Evolutionary conservation across 108 stramenopile genomes (phyloP), one percentile per base, ranked within the genome.

Genomic region (Fragilariopsis cylindrus): DNA sequence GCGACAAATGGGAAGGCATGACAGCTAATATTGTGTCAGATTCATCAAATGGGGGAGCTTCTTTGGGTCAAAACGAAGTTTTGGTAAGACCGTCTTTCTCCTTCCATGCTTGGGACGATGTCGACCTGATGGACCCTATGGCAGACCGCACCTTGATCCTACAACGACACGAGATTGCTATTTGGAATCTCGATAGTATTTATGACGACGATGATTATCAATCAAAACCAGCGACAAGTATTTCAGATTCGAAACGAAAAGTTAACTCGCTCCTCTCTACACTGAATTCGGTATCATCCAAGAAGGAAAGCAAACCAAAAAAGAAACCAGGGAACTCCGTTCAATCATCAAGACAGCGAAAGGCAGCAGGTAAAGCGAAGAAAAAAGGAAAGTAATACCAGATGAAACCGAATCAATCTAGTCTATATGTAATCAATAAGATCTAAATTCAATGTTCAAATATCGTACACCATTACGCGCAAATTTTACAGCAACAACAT

Each of bases 151-250:
- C 68, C 5, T 69, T 90, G 3, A 64, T 77, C 16, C 47, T 91
- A 7, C 79, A 81, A 19, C 77, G 90, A 55, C 72, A 68, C 45
- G 85, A 92, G 44, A 40, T 94, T 45, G 93, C 90, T 19, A 74
- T 94, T 15, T 94, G 89, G 86, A 85, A 90, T 60, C 81, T 83
- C 68, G 77, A 82, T 9, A 76, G 76, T 42, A 71, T 74, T 40
- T 85, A 73, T 70, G 76, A 85, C 47, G 71, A 76, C 56, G 21
- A 18, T 60, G 21, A 9, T 43, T 55, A 65, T 18, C 53, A 48
- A 64, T 16, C 30, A 9, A 70, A 50, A 49, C 67, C 67, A 4
- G 58, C 65, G 49, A 69, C 71, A 13, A 74, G 76, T 42, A 65
- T 79, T 16, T 57, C 81, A 4, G 76, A 85, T 41, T 82, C 89